A percentile compares a stretch with the other conserved stretches of the same genome.
phyloP scores from a whole-genome alignment of 192 early-diverging fungal species.

The Coemansia sp. region DNA sequence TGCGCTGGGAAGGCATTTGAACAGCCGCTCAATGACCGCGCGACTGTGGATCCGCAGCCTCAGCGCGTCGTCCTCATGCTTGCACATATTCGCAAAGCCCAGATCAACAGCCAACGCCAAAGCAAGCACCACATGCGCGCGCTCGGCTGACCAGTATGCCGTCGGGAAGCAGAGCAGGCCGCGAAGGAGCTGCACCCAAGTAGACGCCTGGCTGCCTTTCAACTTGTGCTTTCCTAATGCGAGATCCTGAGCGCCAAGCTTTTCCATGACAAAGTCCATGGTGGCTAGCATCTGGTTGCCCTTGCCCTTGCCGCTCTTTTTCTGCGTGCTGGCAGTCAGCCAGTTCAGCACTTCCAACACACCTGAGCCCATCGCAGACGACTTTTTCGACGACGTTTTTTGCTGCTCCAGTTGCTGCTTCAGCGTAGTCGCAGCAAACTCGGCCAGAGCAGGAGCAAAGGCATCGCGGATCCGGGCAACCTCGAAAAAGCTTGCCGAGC shows the following conservation, averaged over 20 bases:
- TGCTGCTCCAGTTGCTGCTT: constrained; percentile 4
- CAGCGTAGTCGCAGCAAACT: constrained; percentile 15
- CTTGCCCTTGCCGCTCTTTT: constrained; percentile 2
- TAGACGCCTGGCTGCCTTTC: constrained; percentile 1
- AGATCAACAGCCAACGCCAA: constrained; percentile 28
- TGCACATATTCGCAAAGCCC: constrained; percentile 18
- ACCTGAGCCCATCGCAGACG: not conserved
- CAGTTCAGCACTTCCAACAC: constrained; percentile 1
- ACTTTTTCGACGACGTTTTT: not conserved
- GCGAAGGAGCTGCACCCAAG: constrained; percentile 33
- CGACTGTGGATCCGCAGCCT: constrained; percentile 17
- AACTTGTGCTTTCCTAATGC: constrained; percentile 6
- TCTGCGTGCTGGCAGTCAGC: constrained; percentile 1
- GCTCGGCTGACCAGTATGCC: constrained; percentile 39
- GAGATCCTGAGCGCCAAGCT: not conserved
- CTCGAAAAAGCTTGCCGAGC: constrained; percentile 43
- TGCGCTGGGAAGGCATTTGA: constrained; percentile 10
- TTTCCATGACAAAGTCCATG: constrained; percentile 2
- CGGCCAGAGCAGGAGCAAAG: constrained; percentile 22
- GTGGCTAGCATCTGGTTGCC: constrained; percentile 9
- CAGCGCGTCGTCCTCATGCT: not conserved
- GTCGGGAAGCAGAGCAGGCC: constrained; percentile 31
- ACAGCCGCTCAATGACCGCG: constrained; percentile 22
- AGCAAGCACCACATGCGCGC: constrained; percentile 24
- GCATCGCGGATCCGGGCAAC: constrained; percentile 22